A percentile compares a stretch with the other conserved stretches of the same genome.
Evolutionary conservation across 2,329 filamentous ascomycete species (phyloP).

Genomic region (Onygena corvina): DNA sequence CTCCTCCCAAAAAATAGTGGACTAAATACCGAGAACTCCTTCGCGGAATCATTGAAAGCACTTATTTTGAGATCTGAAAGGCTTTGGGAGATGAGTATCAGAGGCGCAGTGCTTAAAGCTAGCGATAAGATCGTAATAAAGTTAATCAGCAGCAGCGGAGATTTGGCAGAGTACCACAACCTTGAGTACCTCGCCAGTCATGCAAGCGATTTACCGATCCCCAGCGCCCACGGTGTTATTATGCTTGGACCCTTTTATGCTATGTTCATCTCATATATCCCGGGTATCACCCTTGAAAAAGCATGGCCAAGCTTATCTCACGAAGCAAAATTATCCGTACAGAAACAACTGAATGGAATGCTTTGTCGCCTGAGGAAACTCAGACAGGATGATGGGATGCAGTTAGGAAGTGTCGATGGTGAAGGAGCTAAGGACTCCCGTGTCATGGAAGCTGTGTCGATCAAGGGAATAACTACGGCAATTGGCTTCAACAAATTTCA

Average conservation of each 20-base stretch:
- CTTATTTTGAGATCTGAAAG: slow-evolving; percentile 19
- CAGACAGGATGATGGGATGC: slow-evolving; percentile 9
- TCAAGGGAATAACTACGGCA: slow-evolving; percentile 19
- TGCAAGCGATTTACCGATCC: slow-evolving; percentile 20
- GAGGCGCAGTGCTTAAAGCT: slow-evolving; percentile 20
- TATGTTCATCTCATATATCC: slow-evolving; percentile 23
- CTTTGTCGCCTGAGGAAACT: slow-evolving; percentile 18
- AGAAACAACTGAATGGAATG: slow-evolving; percentile 14
- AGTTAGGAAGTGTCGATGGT: slow-evolving; percentile 20
- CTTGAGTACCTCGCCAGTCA: slow-evolving; percentile 20
- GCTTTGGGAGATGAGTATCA: slow-evolving; percentile 18
- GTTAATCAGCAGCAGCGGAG: slow-evolving; percentile 16
- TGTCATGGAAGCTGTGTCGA: slow-evolving; percentile 16
- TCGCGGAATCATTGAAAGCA: slow-evolving; percentile 16
- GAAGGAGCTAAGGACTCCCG: slow-evolving; percentile 22
- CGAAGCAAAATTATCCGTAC: slow-evolving; percentile 14
- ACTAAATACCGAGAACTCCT: slow-evolving; percentile 7
- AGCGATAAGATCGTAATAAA: slow-evolving; percentile 18
- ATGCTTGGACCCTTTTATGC: slow-evolving; percentile 17
- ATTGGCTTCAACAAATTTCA: slow-evolving; percentile 18
- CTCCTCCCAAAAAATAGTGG: slow-evolving; percentile 10
- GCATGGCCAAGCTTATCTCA: slow-evolving; percentile 19
- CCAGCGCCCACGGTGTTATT: slow-evolving; percentile 22
- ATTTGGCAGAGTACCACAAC: slow-evolving; percentile 21
- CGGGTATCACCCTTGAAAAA: slow-evolving; percentile 17